Evolutionary conservation across 768 basidiomycete species (phyloP), one percentile per base, ranked within the genome.

Genomic region (Lentinula sp.): DNA sequence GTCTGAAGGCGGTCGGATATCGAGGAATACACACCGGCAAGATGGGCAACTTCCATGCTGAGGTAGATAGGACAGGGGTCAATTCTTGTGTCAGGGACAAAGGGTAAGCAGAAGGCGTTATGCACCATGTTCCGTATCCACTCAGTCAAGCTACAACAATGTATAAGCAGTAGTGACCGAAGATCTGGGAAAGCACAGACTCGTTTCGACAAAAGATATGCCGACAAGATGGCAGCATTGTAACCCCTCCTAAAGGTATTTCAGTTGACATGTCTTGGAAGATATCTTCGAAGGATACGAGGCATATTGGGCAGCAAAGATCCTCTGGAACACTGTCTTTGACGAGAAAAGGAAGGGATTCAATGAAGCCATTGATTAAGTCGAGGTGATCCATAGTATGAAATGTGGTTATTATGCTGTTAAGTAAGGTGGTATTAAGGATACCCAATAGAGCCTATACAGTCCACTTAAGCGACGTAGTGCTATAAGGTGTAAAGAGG

Each of bases 1-100:
- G 37, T 84, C 81, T 1, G 79, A 74, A 1, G 74, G 74, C 1
- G 80, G 79, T 4, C 69, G 72, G 42, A 87, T 77, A 56, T 84
- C 80, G 42, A 86, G 72, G 70, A 89, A 88, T 6, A 73, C 69
- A 61, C 83, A 73, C 35, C 88, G 76, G 68, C 88, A 90, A 4
- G 86, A 81, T 15, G 88, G 88, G 64, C 88, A 90, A 65, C 76
- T 88, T 13, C 87, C 87, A 65, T 88, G 87, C 86, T 88, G 36
- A 12, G 23, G 20, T n/a, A 48, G 4, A 48, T 13, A 35, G 32
- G 36, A 58, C 43, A 33, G 15, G 18, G 41, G 8, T 33, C 13
- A 32, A 12, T 51, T 32, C n/a, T 33, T 33, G n/a, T 35, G 6
- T 36, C 50, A 13, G 15, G 32, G 4, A 51, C 4, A 23, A 32